Conservation (phyloP, 176 grass and related monocot genomes). For the Aegilops bicornis region DNA sequence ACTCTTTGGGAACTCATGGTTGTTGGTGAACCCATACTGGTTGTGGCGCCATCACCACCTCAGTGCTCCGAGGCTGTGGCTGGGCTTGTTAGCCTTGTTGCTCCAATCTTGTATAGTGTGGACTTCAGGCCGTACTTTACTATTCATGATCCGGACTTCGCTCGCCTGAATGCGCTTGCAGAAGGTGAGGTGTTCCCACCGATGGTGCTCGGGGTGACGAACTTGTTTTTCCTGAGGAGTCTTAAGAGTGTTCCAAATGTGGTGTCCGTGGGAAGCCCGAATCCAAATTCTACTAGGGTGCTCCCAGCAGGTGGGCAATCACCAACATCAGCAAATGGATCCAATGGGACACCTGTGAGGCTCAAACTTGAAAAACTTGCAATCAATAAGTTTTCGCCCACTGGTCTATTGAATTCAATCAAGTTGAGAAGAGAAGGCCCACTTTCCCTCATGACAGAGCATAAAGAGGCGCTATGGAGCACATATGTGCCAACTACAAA, state of each 20-base stretch:
- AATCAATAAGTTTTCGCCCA: slow-evolving; percentile 83
- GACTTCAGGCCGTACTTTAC: slow-evolving; percentile 95
- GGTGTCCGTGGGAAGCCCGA: slow-evolving; percentile 72
- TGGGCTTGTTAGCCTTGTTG: slow-evolving; percentile 88
- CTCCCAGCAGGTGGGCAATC: slow-evolving; percentile 42
- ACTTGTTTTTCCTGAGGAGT: slow-evolving; percentile 92
- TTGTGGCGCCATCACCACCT: slow-evolving; percentile 75
- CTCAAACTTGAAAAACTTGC: slow-evolving; percentile 74
- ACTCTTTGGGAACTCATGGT: slow-evolving; percentile 96
- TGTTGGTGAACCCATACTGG: slow-evolving; percentile 67
- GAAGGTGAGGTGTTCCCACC: slow-evolving; percentile 78
- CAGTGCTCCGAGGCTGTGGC: slow-evolving; percentile 92
- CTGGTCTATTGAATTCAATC: slow-evolving; percentile 76
- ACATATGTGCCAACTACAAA: slow-evolving; percentile 69
- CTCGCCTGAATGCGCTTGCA: slow-evolving; percentile 69
- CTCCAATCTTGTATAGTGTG: slow-evolving; percentile 69
- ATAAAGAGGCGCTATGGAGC: slow-evolving; percentile 91
- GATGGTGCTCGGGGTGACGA: slow-evolving; percentile 85
- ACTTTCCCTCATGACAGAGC: slow-evolving; percentile 95
- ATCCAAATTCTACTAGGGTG: slow-evolving; percentile 64
- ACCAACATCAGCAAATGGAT: slow-evolving; percentile 24
- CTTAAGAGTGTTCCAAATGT: slow-evolving; percentile 80
- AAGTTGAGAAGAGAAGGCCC: slow-evolving; percentile 88
- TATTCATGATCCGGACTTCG: slow-evolving; percentile 95
- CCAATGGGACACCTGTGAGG: slow-evolving; percentile 49